Conservation (phyloP, 805 yeast species). For the Lachancea fermentati region DNA sequence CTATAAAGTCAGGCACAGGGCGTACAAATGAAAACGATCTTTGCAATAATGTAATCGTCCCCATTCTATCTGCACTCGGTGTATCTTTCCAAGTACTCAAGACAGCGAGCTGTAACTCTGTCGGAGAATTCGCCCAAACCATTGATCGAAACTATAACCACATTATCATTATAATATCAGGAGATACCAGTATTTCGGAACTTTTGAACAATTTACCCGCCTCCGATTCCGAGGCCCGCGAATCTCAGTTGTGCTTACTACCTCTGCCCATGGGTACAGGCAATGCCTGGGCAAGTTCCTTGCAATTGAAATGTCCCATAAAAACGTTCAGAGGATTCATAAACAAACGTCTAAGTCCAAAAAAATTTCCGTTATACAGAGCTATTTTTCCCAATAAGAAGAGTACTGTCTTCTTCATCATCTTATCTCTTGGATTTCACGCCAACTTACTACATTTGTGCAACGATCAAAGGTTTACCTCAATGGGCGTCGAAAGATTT, state of each 20-base stretch:
- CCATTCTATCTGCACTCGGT: slow-evolving; percentile 39
- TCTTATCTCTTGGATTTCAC: slow-evolving; percentile 81
- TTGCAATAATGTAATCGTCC: slow-evolving; percentile 40
- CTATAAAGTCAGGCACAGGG: slow-evolving; percentile 35
- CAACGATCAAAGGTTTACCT: slow-evolving; percentile 61
- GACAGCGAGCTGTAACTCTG: slow-evolving; percentile 38
- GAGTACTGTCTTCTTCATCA: slow-evolving; percentile 44
- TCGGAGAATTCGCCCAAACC: slow-evolving; percentile 36
- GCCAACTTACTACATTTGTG: slow-evolving; percentile 79
- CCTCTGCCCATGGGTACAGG: slow-evolving; percentile 80
- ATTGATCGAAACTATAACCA: slow-evolving; percentile 21
- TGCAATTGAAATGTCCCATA: slow-evolving; percentile 37
- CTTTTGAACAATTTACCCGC: slow-evolving; percentile 48
- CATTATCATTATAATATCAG: slow-evolving; percentile 63
- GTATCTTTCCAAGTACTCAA: slow-evolving; percentile 37
- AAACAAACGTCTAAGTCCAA: slow-evolving; percentile 8
- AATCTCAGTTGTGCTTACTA: slow-evolving; percentile 16
- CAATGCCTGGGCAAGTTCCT: slow-evolving; percentile 67
- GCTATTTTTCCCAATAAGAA: slow-evolving; percentile 29
- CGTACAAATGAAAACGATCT: slow-evolving; percentile 33
- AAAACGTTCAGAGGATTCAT: slow-evolving; percentile 36
- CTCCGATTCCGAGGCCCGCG: not conserved
- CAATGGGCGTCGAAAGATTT: slow-evolving; percentile 62
- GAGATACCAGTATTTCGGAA: slow-evolving; percentile 82
- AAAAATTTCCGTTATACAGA: slow-evolving; percentile 31